These are phyloP conservation scores for Pichia manshurica DNA, from an alignment of 805 yeast genomes.

Conservation along the genomic window DNA sequence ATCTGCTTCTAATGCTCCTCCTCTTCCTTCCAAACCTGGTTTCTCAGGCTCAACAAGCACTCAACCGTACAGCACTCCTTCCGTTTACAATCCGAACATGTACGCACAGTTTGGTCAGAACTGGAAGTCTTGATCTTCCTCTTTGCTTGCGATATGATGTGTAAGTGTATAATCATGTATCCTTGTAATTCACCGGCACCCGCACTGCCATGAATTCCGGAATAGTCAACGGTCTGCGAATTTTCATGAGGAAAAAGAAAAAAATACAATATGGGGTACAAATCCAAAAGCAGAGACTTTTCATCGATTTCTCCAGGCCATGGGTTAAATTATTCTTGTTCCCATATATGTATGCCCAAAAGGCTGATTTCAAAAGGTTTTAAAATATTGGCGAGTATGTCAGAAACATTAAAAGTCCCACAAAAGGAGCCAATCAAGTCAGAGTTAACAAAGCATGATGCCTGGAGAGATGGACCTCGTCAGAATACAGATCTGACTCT, in stretches of 20 bases:
- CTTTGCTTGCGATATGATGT: neutral
- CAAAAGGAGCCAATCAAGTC: neutral
- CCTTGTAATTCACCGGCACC: too few species aligned
- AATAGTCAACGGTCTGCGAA: neutral
- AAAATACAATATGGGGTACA: neutral
- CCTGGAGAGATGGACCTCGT: slow-evolving; percentile 16
- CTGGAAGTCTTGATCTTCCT: slow-evolving; percentile 11
- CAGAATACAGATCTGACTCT: slow-evolving; percentile 15
- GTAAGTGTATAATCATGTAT: neutral
- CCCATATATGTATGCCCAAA: too few species aligned
- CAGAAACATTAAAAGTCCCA: too few species aligned
- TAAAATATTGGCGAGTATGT: too few species aligned
- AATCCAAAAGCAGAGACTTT: too few species aligned
- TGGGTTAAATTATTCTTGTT: too few species aligned
- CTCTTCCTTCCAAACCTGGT: slow-evolving; percentile 26
- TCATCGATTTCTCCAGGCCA: too few species aligned
- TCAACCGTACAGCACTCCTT: slow-evolving; percentile 45
- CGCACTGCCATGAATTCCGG: too few species aligned
- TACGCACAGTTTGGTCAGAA: slow-evolving; percentile 33
- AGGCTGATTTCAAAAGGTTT: too few species aligned
- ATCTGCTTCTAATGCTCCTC: slow-evolving; percentile 17
- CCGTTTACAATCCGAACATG: slow-evolving; percentile 44
- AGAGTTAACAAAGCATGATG: slow-evolving; percentile 15
- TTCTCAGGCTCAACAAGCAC: slow-evolving; percentile 18
- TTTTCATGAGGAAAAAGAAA: neutral